A percentile compares a stretch with the other conserved stretches of the same genome.
phyloP scores from a whole-genome alignment of 805 yeast species.

The Nakazawaea ernobii region DNA sequence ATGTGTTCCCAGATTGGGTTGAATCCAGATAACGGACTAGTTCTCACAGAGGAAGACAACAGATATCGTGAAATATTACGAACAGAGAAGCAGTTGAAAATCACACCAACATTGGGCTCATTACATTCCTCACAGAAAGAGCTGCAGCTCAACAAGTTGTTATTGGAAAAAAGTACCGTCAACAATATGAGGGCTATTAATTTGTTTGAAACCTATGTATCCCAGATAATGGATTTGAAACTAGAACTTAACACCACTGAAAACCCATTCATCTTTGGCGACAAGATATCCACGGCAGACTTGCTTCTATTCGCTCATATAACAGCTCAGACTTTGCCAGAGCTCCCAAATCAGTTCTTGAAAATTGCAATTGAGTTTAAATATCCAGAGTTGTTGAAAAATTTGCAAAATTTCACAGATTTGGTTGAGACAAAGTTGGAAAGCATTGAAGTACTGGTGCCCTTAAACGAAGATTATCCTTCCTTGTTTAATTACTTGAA shows the following conservation, averaged over 20 bases:
- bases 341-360: constrained; percentile 38
- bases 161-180: constrained; percentile 22
- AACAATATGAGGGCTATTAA: constrained; percentile 25
- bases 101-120: constrained; percentile 23
- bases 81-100: constrained; percentile 19
- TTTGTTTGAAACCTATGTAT: constrained; percentile 10
- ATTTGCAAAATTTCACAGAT: not conserved
- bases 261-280: constrained; percentile 15
- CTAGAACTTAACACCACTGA: not conserved
- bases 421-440: constrained; percentile 3
- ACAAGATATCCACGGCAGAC: constrained; percentile 24
- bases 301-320: constrained; percentile 35
- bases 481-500: constrained; percentile 8
- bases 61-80: constrained; percentile 20
- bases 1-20: constrained; percentile 28
- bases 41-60: constrained; percentile 21
- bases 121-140: constrained; percentile 21
- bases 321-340: constrained; percentile 22
- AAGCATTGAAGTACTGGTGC: not conserved
- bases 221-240: constrained; percentile 7
- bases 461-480: constrained; percentile 6
- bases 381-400: constrained; percentile 23
- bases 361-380: constrained; percentile 26
- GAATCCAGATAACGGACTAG: constrained; percentile 23
- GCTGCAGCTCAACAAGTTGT: constrained; percentile 17